Conservation (phyloP, 495 filamentous ascomycete genomes). For the Zalerion maritima region DNA sequence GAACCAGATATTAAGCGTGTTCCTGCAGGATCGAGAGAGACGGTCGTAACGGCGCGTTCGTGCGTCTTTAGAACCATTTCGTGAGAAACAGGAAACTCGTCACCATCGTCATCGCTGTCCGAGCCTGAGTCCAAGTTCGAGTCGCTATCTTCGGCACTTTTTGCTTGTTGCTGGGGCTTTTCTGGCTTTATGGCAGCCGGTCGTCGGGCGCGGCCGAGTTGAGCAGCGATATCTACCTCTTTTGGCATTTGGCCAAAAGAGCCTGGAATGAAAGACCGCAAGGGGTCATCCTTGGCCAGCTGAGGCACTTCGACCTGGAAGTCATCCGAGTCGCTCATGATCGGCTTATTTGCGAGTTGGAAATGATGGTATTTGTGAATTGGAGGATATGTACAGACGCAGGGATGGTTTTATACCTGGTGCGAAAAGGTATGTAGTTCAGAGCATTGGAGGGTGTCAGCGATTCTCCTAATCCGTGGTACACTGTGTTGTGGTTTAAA, state of each 20-base stretch:
- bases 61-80: slow-evolving; percentile 87
- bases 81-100: slow-evolving; percentile 87
- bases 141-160: slow-evolving; percentile 29
- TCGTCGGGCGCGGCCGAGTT: slow-evolving; percentile 67
- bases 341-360: slow-evolving; percentile 2
- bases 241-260: slow-evolving; percentile 77
- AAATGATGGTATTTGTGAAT: slow-evolving; percentile 1
- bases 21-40: slow-evolving; percentile 73
- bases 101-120: slow-evolving; percentile 57
- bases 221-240: slow-evolving; percentile 56
- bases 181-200: slow-evolving; percentile 21
- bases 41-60: slow-evolving; percentile 70
- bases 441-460: too few relatives aligned
- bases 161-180: slow-evolving; percentile 12
- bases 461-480: too few relatives aligned
- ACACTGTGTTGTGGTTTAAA: too few relatives aligned
- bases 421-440: too few relatives aligned
- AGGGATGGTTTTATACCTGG: too few relatives aligned
- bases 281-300: slow-evolving; percentile 50
- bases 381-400: too few relatives aligned
- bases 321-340: slow-evolving; percentile 50
- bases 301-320: slow-evolving; percentile 33
- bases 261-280: slow-evolving; percentile 67
- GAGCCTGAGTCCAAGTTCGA: slow-evolving; percentile 39
- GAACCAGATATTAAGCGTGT: slow-evolving; percentile 76